A percentile compares a stretch with the other conserved stretches of the same genome.
Conservation (phyloP, 768 basidiomycete species). For the Boletus vermiculosoides region DNA sequence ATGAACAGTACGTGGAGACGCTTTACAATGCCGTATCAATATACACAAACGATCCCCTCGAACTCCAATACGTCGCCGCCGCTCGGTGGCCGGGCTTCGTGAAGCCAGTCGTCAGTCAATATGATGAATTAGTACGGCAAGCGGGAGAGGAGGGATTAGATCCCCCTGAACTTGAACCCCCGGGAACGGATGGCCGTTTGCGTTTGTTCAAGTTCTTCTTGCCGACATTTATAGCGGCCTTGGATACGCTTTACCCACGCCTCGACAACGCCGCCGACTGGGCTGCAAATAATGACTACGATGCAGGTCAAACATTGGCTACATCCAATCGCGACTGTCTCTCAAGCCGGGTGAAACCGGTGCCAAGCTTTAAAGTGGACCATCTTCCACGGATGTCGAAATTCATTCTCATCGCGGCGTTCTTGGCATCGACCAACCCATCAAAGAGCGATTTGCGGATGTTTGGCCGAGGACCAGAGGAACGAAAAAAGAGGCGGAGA, state of each 20-base stretch:
- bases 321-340: slow-evolving; percentile 1
- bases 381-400: slow-evolving; percentile 66
- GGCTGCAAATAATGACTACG: slow-evolving; percentile 52
- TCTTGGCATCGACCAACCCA: slow-evolving; percentile 84
- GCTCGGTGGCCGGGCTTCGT: slow-evolving; percentile 82
- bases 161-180: slow-evolving; percentile 35
- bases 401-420: slow-evolving; percentile 74
- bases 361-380: slow-evolving; percentile 22
- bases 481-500: slow-evolving; percentile 55
- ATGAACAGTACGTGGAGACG: slow-evolving; percentile 58
- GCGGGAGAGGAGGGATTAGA: slow-evolving; percentile 24
- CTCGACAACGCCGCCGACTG: slow-evolving; percentile 62
- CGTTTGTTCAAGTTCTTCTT: slow-evolving; percentile 64
- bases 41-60: slow-evolving; percentile 64
- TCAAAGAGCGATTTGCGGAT: slow-evolving; percentile 75
- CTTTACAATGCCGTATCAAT: slow-evolving; percentile 61
- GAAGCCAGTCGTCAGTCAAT: slow-evolving; percentile 60
- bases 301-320: slow-evolving; percentile 10
- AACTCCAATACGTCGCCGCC: slow-evolving; percentile 72
- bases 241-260: slow-evolving; percentile 70
- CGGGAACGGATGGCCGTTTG: slow-evolving; percentile 59
- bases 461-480: slow-evolving; percentile 74
- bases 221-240: slow-evolving; percentile 56
- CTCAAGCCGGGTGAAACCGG: slow-evolving; percentile 6
- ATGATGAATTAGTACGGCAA: slow-evolving; percentile 24